phyloP scores from a whole-genome alignment of 2,329 filamentous ascomycete genomes.

The Colletotrichum eremochloae region DNA sequence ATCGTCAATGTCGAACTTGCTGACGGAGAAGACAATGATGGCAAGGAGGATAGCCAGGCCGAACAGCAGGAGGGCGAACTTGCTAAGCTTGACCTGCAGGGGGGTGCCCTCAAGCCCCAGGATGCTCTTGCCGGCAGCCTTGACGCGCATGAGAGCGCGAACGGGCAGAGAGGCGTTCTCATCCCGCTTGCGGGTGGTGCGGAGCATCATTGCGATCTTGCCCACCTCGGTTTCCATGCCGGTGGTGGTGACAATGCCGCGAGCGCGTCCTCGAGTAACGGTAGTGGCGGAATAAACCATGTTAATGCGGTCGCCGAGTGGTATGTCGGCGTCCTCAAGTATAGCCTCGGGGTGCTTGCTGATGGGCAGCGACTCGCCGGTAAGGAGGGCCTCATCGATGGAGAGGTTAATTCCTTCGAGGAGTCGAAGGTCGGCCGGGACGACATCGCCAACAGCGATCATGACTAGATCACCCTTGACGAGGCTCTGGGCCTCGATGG shows the following conservation, averaged over 20 bases:
- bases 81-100: conserved; percentile 86
- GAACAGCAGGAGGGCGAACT: conserved; percentile 86
- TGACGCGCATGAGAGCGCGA: conserved; percentile 61
- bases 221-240: conserved; percentile 83
- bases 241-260: conserved; percentile 77
- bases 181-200: conserved; percentile 66
- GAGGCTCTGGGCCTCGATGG: conserved; percentile 67
- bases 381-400: conserved; percentile 81
- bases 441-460: conserved; percentile 75
- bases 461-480: conserved; percentile 76
- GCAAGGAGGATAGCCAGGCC: conserved; percentile 74
- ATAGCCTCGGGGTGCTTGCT: conserved; percentile 72
- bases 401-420: conserved; percentile 79
- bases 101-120: conserved; percentile 82
- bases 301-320: conserved; percentile 78
- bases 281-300: conserved; percentile 79
- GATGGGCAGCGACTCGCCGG: conserved; percentile 79
- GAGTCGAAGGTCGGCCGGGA: conserved; percentile 77
- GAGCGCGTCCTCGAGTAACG: conserved; percentile 78
- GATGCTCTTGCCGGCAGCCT: conserved; percentile 61
- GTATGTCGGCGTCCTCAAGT: conserved; percentile 66
- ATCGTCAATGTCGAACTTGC: conserved; percentile 64
- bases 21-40: conserved; percentile 72
- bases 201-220: conserved; percentile 79
- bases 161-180: conserved; percentile 53